These are phyloP conservation scores for Apiotrichum laibachii DNA, from an alignment of 1,284 basidiomycete genomes.

Conservation along the genomic window DNA sequence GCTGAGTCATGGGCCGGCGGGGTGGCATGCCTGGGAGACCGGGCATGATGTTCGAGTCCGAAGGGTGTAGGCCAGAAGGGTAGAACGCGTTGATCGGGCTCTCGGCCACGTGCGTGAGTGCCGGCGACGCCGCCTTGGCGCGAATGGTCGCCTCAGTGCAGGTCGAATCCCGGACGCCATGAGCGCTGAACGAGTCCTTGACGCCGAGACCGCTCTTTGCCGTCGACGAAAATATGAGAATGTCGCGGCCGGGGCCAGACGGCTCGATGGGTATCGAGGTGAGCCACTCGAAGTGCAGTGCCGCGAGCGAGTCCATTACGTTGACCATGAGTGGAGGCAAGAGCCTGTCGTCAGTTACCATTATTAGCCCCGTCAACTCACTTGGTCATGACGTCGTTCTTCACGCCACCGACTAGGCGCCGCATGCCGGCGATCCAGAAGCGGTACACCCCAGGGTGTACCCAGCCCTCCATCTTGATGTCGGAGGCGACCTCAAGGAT, in stretches of 20 bases:
- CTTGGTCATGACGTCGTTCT: conserved; percentile 29
- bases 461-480: conserved; percentile 47
- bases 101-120: no score
- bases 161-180: neutral
- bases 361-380: conserved; percentile 18
- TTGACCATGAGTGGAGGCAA: conserved; percentile 36
- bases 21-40: no score
- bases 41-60: no score
- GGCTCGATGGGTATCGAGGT: conserved; percentile 40
- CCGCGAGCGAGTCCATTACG: conserved; percentile 34
- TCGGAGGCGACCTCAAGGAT: conserved; percentile 22
- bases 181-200: conserved; percentile 6
- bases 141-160: no score
- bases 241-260: conserved; percentile 33
- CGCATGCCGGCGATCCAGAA: conserved; percentile 46
- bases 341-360: conserved; percentile 24
- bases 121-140: no score
- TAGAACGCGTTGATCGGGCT: no score
- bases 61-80: no score
- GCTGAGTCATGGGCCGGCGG: no score
- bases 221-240: conserved; percentile 41
- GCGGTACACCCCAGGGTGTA: conserved; percentile 43
- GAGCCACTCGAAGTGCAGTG: conserved; percentile 31
- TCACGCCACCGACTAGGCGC: conserved; percentile 27
- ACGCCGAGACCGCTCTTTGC: conserved; percentile 29